Evolutionary conservation across 2,329 filamentous ascomycete genomes (phyloP).

Genomic region (Arthrobotrys musiformis): DNA sequence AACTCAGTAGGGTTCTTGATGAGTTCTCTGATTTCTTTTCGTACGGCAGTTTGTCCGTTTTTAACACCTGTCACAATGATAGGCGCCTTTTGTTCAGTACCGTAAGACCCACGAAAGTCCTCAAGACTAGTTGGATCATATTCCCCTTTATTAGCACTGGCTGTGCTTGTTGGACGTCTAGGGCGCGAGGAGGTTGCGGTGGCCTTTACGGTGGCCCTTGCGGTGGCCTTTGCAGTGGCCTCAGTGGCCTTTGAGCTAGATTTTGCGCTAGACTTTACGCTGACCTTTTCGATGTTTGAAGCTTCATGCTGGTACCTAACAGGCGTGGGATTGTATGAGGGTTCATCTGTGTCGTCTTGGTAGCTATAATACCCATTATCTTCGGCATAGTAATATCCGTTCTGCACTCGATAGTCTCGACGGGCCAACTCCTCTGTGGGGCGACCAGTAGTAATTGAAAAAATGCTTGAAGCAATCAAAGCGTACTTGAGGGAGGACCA

Average conservation of each 20-base stretch:
- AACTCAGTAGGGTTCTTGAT: slow-evolving; percentile 28
- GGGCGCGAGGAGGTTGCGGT: not conserved
- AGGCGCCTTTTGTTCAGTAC: not conserved
- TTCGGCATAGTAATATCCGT: not conserved
- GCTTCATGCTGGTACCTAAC: not conserved
- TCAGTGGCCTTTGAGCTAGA: not conserved
- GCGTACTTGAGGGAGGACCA: slow-evolving; percentile 45
- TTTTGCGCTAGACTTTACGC: not conserved
- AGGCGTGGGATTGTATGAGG: not conserved
- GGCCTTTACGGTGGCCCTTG: not conserved
- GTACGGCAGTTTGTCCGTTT: slow-evolving; percentile 10
- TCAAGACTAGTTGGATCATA: slow-evolving; percentile 23
- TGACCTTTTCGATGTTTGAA: not conserved
- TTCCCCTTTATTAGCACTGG: not conserved
- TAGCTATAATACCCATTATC: not conserved
- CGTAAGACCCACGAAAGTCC: not conserved
- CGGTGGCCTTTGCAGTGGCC: not conserved
- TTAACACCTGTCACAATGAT: slow-evolving; percentile 19
- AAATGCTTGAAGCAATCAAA: slow-evolving; percentile 26
- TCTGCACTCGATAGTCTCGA: not conserved
- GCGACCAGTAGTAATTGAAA: slow-evolving; percentile 20
- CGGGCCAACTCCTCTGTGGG: not conserved
- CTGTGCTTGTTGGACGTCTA: not conserved
- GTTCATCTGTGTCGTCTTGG: not conserved
- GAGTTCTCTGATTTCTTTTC: slow-evolving; percentile 39